Conservation (phyloP, 176 grass and related monocot genomes). For the Carex parvula region DNA sequence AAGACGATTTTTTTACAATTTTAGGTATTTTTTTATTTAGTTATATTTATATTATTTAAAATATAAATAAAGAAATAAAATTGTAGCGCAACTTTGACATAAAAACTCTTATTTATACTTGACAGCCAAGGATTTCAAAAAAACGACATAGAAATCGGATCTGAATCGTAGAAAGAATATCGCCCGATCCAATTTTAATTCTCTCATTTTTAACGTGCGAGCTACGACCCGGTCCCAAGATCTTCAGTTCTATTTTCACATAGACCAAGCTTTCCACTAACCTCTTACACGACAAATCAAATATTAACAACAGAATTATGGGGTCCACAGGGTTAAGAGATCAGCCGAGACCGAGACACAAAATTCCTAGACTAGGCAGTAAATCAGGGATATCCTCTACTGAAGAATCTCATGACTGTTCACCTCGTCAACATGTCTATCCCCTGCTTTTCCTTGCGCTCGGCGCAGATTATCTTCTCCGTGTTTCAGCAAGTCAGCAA, state of each 20-base stretch:
- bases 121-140: too few species aligned
- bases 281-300: background rate
- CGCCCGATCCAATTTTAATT: background rate
- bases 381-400: background rate
- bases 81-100: too few species aligned
- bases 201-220: conserved; percentile 32
- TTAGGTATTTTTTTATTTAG: too few species aligned
- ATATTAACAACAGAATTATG: background rate
- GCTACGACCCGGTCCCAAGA: conserved; percentile 36
- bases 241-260: conserved; percentile 30
- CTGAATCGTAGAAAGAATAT: background rate
- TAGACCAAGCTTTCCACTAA: background rate
- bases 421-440: conserved; percentile 13
- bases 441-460: background rate
- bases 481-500: conserved; percentile 19
- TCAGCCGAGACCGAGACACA: background rate
- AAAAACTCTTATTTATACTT: too few species aligned
- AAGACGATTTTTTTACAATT: too few species aligned
- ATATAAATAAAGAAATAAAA: too few species aligned
- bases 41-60: too few species aligned
- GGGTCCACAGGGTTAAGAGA: background rate
- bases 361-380: conserved; percentile 28
- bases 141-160: background rate
- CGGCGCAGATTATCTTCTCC: background rate
- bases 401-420: background rate